Conservation (phyloP, 2,329 filamentous ascomycete species). For the Aspergillus ustus region DNA sequence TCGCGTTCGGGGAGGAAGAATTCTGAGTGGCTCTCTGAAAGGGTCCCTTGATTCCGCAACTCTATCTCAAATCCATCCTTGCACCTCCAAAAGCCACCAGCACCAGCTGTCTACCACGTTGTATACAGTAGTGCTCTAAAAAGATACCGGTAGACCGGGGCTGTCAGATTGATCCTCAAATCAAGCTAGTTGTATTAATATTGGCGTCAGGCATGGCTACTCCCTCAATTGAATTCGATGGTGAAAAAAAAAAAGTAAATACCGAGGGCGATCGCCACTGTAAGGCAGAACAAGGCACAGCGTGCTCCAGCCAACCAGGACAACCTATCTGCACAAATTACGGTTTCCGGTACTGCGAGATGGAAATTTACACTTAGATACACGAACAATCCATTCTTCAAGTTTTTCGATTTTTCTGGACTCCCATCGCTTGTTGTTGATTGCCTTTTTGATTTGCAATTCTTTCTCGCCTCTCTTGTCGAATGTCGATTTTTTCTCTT, state of each 20-base stretch:
- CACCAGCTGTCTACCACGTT: neutral
- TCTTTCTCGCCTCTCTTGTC: conserved; percentile 7
- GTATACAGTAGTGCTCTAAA: neutral
- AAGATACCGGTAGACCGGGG: neutral
- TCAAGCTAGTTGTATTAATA: neutral
- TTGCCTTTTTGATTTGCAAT: conserved; percentile 14
- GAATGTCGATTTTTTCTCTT: conserved; percentile 20
- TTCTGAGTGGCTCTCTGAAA: neutral
- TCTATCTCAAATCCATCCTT: neutral
- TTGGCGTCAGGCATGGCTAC: neutral
- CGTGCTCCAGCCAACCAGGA: conserved; percentile 1
- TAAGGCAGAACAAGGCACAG: conserved; percentile 19
- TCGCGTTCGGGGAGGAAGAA: conserved; percentile 14
- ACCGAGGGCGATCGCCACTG: conserved; percentile 3
- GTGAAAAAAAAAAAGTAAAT: neutral
- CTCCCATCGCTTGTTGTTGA: conserved; percentile 7
- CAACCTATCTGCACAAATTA: neutral
- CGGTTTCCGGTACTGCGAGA: neutral
- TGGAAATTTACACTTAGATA: neutral
- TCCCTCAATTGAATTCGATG: neutral
- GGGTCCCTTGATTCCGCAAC: neutral
- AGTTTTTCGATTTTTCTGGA: conserved; percentile 16
- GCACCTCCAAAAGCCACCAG: neutral
- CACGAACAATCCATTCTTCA: conserved; percentile 1
- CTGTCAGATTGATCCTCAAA: neutral